These are phyloP conservation scores for Phialemoniopsis sp. DNA, from an alignment of 2,329 filamentous ascomycete genomes.

Conservation along the genomic window DNA sequence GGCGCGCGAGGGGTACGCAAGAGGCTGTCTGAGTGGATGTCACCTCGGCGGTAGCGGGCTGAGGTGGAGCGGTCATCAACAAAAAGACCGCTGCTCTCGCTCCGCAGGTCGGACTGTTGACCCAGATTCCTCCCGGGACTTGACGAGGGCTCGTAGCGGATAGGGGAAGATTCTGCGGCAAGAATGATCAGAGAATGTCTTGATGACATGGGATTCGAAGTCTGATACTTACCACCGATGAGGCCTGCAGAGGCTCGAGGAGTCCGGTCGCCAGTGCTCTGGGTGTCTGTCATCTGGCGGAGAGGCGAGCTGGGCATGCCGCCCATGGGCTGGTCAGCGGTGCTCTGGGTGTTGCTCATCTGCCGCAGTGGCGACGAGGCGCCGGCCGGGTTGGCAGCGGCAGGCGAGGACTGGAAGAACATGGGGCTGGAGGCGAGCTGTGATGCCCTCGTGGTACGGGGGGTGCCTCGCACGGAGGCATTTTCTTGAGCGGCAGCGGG, in stretches of 20 bases:
- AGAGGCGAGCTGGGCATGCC: slow-evolving; percentile 53
- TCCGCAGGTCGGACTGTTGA: slow-evolving; percentile 68
- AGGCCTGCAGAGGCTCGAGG: slow-evolving; percentile 61
- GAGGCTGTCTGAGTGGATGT: slow-evolving; percentile 79
- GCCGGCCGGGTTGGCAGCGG: slow-evolving; percentile 18
- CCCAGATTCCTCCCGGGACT: slow-evolving; percentile 64
- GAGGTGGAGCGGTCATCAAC: slow-evolving; percentile 59
- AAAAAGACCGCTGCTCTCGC: slow-evolving; percentile 84
- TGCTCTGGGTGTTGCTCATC: slow-evolving; percentile 54
- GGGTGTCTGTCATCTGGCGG: slow-evolving; percentile 54
- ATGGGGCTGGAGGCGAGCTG: slow-evolving; percentile 74
- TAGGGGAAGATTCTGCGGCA: slow-evolving; percentile 80
- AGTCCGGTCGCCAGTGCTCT: slow-evolving; percentile 61
- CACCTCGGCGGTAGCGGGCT: slow-evolving; percentile 67
- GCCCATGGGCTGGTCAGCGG: slow-evolving; percentile 19
- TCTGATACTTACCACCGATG: slow-evolving; percentile 55
- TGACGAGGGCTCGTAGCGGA: slow-evolving; percentile 86
- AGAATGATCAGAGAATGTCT: slow-evolving; percentile 1
- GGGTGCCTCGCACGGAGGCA: slow-evolving; percentile 25
- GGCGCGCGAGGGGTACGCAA: slow-evolving; percentile 46
- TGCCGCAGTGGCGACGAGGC: slow-evolving; percentile 51
- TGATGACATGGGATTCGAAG: slow-evolving; percentile 2
- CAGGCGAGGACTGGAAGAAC: slow-evolving; percentile 60
- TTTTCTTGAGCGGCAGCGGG: slow-evolving; percentile 9
- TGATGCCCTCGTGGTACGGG: slow-evolving; percentile 38